Evolutionary conservation across 805 yeast species (phyloP), one percentile per base, ranked within the genome.

Genomic region (Monosporozyma solicola): DNA sequence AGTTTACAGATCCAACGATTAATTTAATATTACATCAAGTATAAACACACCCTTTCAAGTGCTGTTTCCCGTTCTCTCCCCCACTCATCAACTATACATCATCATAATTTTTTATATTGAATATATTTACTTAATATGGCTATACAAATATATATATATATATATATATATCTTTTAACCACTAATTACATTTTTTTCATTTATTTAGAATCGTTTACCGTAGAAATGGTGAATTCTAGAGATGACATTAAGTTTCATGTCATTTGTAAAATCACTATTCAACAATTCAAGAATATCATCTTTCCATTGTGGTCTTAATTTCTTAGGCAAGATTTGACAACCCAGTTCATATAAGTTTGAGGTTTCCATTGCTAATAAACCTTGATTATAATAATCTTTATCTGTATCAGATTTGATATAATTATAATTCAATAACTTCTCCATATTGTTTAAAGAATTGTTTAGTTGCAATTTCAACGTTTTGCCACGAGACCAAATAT

Each of bases 331-430:
- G 2, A 84, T 55, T 2, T 61, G 58, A 16, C 66, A 63, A 1
- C 87, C 84, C 33, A 75, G 65, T 25, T 71, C 66, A 49, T 82
- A 76, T 57, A 88, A 71, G 43, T 80, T 76, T 37, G 81, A 75
- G 4, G 82, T 74, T 60, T 88, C 92, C 51, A 89, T 73, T n/a
- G 83, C 74, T 41, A 88, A 64, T 57, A 80, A 66, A 2, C 95
- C 95, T n/a, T 27, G 79, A 44, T 71, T 71, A 32, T 68, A 67
- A 54, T 72, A 72, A 22, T 71, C 60, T 25, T 67, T 59, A 2
- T 55, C 57, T 8, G 56, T 52, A 25, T 56, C 51, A 8, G 60
- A 56, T 3, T 60, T 55, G 16, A 51, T 22, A 25, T 63, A 53
- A 9, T 61, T 49, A 49, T 66, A 56, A 31, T 69, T 71, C 41